Base-by-base conservation (phyloP, 78 protist genomes). In the Thecamonas trahens region DNA sequence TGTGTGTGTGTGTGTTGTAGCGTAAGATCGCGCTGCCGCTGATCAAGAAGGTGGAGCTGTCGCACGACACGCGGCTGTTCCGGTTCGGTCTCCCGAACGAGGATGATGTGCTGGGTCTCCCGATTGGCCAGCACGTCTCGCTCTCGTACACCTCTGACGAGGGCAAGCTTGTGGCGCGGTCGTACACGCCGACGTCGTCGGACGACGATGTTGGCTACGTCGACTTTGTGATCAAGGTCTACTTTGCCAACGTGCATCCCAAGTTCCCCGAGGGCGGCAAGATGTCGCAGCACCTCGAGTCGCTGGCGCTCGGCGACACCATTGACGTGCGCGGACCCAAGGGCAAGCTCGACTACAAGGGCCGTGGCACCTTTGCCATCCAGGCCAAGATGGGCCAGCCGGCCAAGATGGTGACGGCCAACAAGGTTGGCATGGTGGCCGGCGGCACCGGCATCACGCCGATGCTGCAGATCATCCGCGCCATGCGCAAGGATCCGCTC, bases 371-470 rank as follows among this genome's bases (percentile, higher is more conserved):
- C 11, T 29, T 65, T 24, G n/a, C 13, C 11, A n/a, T 65, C 34
- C 31, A 45, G 59, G 22, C 24, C 34, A n/a, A 31, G 22, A 65
- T n/a, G 32, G 26, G 17, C 31, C 13, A 20, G 32, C 18, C 14
- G 37, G n/a, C 9, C 15, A 28, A 69, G 44, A 50, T 0, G 32
- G 0, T n/a, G 35, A 35, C 28, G 34, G 68, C 35, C 26, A 55
- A 52, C 28, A 35, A 58, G 57, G 0, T 84, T 37, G 84, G 70
- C 29, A 72, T 84, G 84, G 42, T 84, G 20, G 75, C 82, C 0
- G 89, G 89, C 24, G 89, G 89, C 35, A 64, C 89, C 9, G 89
- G 89, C 29, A 71, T 84, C 73, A 84, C 89, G 26, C 82, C 88
- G 32, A 39, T 61, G 64, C 38, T 32, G 22, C 76, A 83, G 77